These are phyloP conservation scores for Coemansia sp. DNA, from an alignment of 192 early-diverging fungal species.

Conservation along the genomic window DNA sequence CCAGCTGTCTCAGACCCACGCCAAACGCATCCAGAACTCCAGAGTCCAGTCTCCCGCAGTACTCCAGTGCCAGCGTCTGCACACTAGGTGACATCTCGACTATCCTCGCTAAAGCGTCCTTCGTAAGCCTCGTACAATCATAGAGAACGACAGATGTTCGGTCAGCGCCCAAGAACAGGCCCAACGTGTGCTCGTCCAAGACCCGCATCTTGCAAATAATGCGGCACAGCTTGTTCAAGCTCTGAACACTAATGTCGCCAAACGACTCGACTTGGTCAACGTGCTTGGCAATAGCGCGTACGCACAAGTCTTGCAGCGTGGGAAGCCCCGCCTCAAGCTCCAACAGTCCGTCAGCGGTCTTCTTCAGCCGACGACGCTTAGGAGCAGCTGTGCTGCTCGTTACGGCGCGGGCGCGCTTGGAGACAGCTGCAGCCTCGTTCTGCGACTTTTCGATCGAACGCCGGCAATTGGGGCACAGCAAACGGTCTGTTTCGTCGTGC, in stretches of 20 bases:
- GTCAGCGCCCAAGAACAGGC: constrained; percentile 70
- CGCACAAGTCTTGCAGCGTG: constrained; percentile 67
- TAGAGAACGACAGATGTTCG: constrained; percentile 65
- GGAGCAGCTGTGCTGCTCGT: background rate
- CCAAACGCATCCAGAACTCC: constrained; percentile 48
- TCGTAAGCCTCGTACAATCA: constrained; percentile 75
- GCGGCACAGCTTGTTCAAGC: constrained; percentile 71
- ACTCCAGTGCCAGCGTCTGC: constrained; percentile 63
- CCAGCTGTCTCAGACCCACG: constrained; percentile 48
- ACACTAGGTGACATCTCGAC: constrained; percentile 65
- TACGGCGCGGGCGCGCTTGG: constrained; percentile 19
- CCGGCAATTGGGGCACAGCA: constrained; percentile 40
- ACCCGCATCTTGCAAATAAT: constrained; percentile 78
- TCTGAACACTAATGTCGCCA: constrained; percentile 74
- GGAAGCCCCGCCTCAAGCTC: constrained; percentile 60
- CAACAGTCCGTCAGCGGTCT: constrained; percentile 53
- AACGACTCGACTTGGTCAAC: constrained; percentile 83
- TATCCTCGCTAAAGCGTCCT: constrained; percentile 60
- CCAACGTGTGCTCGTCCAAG: constrained; percentile 63
- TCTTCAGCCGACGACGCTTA: constrained; percentile 22
- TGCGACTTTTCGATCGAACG: constrained; percentile 39
- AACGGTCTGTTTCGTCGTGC: constrained; percentile 1
- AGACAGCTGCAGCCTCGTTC: background rate
- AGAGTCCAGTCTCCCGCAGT: constrained; percentile 73
- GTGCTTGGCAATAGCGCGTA: constrained; percentile 69